These are phyloP conservation scores for Maudiozyma turicensis DNA, from an alignment of 805 yeast species.

Conservation along the genomic window DNA sequence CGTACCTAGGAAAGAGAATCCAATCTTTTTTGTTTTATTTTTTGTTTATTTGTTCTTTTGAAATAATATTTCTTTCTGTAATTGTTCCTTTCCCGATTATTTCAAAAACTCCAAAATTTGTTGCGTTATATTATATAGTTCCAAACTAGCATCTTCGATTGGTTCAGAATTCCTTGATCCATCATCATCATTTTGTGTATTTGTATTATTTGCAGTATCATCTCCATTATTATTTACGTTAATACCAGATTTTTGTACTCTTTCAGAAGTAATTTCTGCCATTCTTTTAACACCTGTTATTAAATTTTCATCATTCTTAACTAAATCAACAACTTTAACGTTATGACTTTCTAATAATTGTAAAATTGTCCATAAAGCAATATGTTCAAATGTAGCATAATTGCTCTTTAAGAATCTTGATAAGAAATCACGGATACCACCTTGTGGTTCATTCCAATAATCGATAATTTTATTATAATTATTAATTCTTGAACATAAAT, in stretches of 20 bases:
- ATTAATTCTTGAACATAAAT: conserved; percentile 80
- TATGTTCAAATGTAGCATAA: conserved; percentile 93
- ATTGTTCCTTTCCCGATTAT: conserved; percentile 3
- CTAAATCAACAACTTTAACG: conserved; percentile 43
- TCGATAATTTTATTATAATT: conserved; percentile 72
- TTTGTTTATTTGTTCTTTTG: neutral
- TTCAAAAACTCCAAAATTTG: conserved; percentile 46
- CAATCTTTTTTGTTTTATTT: neutral
- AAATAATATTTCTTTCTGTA: neutral
- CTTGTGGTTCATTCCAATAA: conserved; percentile 70
- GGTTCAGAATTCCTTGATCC: conserved; percentile 30
- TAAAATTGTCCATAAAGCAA: conserved; percentile 92
- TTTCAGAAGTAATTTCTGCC: conserved; percentile 29
- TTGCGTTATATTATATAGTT: conserved; percentile 55
- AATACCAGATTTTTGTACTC: conserved; percentile 22
- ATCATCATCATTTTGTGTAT: conserved; percentile 15
- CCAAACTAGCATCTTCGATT: conserved; percentile 53
- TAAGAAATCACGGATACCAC: conserved; percentile 80
- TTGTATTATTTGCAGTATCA: conserved; percentile 5
- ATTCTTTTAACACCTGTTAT: conserved; percentile 45
- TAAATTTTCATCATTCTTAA: conserved; percentile 45
- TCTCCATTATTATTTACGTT: conserved; percentile 13
- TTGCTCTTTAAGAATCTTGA: conserved; percentile 69
- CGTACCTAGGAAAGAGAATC: too few relatives aligned
- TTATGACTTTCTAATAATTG: conserved; percentile 87